Percentiles rank a stretch among this genome's conserved stretches.
Conservation (phyloP, 2,329 filamentous ascomycete species). For the Xenoacremonium recifei region DNA sequence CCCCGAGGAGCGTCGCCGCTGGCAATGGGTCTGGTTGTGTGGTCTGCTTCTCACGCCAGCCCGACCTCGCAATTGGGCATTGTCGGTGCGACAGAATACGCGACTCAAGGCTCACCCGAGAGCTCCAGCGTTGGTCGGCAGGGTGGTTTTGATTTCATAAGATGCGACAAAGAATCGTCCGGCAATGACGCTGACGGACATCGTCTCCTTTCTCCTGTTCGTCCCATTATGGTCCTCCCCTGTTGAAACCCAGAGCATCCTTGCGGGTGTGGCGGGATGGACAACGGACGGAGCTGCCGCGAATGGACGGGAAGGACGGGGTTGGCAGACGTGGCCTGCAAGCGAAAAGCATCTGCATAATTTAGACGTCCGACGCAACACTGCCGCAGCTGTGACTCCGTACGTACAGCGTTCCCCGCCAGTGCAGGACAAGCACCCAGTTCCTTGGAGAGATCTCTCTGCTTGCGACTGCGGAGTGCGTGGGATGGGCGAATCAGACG, state of each 20-base stretch:
- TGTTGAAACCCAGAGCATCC: too few species aligned
- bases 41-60: slow-evolving; percentile 23
- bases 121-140: slow-evolving; percentile 9
- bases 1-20: background rate
- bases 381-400: background rate
- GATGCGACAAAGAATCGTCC: slow-evolving; percentile 7
- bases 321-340: too few species aligned
- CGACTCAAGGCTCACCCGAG: slow-evolving; percentile 8
- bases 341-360: too few species aligned
- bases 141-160: slow-evolving; percentile 11
- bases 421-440: slow-evolving; percentile 15
- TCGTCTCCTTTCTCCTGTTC: too few species aligned
- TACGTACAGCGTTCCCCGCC: background rate
- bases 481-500: slow-evolving; percentile 22
- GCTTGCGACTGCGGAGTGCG: slow-evolving; percentile 12
- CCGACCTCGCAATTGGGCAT: slow-evolving; percentile 8
- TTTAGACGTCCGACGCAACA: too few species aligned
- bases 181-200: slow-evolving; percentile 11
- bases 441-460: slow-evolving; percentile 16
- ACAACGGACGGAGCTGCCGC: too few species aligned
- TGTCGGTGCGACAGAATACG: slow-evolving; percentile 9
- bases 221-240: too few species aligned
- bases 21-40: slow-evolving; percentile 4
- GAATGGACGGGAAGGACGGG: too few species aligned
- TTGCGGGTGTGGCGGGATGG: too few species aligned